These are phyloP conservation scores for Fragaria iinumae DNA, from an alignment of 306 rosid species.

Conservation along the genomic window DNA sequence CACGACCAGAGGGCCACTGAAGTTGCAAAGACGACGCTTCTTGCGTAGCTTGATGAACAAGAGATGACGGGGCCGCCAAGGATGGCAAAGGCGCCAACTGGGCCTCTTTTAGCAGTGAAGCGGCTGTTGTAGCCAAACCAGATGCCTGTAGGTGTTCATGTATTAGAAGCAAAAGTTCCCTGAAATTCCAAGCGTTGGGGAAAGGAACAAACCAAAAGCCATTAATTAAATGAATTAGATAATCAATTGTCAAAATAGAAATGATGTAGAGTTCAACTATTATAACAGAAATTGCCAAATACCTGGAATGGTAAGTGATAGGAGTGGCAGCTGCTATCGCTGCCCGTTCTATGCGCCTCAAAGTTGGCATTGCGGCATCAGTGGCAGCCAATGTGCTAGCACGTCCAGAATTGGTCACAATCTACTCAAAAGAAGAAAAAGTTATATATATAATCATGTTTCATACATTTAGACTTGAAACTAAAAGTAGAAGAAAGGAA, in stretches of 20 bases:
- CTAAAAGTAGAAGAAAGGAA: neutral
- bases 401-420: constrained; percentile 96
- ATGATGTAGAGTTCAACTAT: neutral
- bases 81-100: constrained; percentile 83
- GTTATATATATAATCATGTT: neutral
- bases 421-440: constrained; percentile 38
- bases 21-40: constrained; percentile 59
- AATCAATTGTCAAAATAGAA: constrained; percentile 15
- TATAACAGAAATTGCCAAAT: constrained; percentile 21
- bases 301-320: constrained; percentile 93
- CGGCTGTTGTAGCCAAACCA: constrained; percentile 72
- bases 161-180: constrained; percentile 88
- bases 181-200: constrained; percentile 35
- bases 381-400: constrained; percentile 95
- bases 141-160: constrained; percentile 98
- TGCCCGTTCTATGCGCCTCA: constrained; percentile 99
- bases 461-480: neutral
- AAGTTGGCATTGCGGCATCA: constrained; percentile 98
- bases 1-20: constrained; percentile 90
- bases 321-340: constrained; percentile 99
- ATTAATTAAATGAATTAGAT: neutral
- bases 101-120: constrained; percentile 81
- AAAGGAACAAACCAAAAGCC: constrained; percentile 4
- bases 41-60: constrained; percentile 62
- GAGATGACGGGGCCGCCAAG: constrained; percentile 71